These are phyloP conservation scores for Pinus tabuliformis DNA, from an alignment of 75 land plant genomes.

Conservation along the genomic window DNA sequence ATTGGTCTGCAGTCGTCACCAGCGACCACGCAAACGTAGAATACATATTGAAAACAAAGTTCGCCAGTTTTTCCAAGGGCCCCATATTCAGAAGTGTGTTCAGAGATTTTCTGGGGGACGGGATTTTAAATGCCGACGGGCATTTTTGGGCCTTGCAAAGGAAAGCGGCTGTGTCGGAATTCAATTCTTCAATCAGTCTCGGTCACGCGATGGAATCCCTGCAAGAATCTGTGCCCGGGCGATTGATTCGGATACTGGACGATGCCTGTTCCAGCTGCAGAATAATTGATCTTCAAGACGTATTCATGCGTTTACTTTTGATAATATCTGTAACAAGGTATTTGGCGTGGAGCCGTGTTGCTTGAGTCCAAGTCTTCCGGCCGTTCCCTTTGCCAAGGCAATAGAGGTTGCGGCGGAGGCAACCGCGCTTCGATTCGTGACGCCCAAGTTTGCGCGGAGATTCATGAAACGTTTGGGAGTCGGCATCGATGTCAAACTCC, in stretches of 20 bases:
- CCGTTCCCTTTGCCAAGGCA: conserved; percentile 25
- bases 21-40: conserved; percentile 16
- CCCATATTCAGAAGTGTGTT: background rate
- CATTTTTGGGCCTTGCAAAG: conserved; percentile 7
- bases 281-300: conserved; percentile 25
- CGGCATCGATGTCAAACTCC: background rate
- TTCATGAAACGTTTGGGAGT: background rate
- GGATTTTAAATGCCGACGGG: conserved; percentile 23
- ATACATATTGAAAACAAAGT: conserved; percentile 12
- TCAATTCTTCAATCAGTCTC: background rate
- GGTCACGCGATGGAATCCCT: background rate
- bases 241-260: conserved; percentile 13
- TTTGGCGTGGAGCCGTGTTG: conserved; percentile 28
- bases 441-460: conserved; percentile 16
- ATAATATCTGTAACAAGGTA: conserved; percentile 14
- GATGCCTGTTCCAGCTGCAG: background rate
- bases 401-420: conserved; percentile 18
- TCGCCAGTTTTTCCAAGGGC: conserved; percentile 23
- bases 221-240: background rate
- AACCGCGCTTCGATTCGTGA: conserved; percentile 13
- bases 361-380: conserved; percentile 8
- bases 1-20: conserved; percentile 2
- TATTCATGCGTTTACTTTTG: conserved; percentile 25
- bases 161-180: background rate
- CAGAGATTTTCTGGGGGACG: conserved; percentile 14